A percentile compares a stretch with the other conserved stretches of the same genome.
phyloP scores from a whole-genome alignment of 768 basidiomycete species.

The Lactarius trivialis region DNA sequence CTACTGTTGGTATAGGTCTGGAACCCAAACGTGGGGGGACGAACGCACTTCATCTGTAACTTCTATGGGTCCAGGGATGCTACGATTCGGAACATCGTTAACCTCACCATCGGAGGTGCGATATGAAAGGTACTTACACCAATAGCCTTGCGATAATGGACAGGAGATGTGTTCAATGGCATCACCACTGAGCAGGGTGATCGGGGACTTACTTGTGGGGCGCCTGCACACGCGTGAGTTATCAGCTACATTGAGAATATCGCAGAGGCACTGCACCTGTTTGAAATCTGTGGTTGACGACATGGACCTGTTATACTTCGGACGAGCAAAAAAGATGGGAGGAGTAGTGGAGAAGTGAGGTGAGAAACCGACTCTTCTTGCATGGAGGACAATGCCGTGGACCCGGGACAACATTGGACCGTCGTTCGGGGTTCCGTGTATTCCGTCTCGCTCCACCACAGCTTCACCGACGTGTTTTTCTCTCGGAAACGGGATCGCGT shows the following conservation, averaged over 20 bases:
- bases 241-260: slow-evolving; percentile 4
- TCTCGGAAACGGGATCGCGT: not conserved
- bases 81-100: slow-evolving; percentile 22
- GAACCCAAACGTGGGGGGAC: not conserved
- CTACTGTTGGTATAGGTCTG: not conserved
- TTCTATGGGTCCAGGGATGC: slow-evolving; percentile 52
- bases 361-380: not conserved
- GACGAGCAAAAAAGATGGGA: slow-evolving; percentile 9
- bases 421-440: slow-evolving; percentile 15
- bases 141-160: slow-evolving; percentile 21
- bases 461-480: not conserved
- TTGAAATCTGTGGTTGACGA: slow-evolving; percentile 28
- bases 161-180: not conserved
- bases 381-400: not conserved
- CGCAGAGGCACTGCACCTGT: slow-evolving; percentile 26
- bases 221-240: slow-evolving; percentile 28
- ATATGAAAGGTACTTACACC: slow-evolving; percentile 22
- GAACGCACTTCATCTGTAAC: slow-evolving; percentile 49
- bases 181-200: not conserved
- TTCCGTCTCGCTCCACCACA: not conserved
- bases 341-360: slow-evolving; percentile 5
- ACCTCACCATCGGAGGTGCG: slow-evolving; percentile 4
- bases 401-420: slow-evolving; percentile 15
- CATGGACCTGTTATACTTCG: slow-evolving; percentile 25
- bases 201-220: slow-evolving; percentile 42